Percentiles rank a stretch among this genome's conserved stretches.
phyloP scores from a whole-genome alignment of 495 filamentous ascomycete species.

The Penicillium paradoxum region DNA sequence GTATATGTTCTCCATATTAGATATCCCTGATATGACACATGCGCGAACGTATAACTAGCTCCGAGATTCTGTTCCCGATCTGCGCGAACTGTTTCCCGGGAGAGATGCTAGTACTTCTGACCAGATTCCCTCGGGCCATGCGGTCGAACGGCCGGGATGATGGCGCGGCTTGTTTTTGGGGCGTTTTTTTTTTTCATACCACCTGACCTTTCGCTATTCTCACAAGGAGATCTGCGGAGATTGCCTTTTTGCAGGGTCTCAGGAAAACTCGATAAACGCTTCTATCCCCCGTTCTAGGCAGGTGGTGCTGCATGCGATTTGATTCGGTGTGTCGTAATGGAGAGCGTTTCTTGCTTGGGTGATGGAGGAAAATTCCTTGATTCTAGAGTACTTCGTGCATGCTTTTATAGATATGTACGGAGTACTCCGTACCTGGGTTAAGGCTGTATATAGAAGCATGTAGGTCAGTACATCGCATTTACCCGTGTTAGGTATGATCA shows the following conservation, averaged over 20 bases:
- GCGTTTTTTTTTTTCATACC: neutral
- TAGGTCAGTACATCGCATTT: neutral
- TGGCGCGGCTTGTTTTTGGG: neutral
- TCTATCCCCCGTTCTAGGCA: neutral
- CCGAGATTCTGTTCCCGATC: neutral
- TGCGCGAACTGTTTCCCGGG: neutral
- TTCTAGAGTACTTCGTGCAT: too few relatives aligned
- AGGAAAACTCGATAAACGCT: too few relatives aligned
- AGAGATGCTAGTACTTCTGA: constrained; percentile 1
- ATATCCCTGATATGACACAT: neutral
- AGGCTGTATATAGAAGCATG: too few relatives aligned
- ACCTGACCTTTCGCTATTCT: neutral
- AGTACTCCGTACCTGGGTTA: too few relatives aligned
- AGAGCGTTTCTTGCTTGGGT: neutral
- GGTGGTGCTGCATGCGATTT: neutral
- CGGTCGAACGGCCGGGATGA: neutral
- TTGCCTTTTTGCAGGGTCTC: neutral
- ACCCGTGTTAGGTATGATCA: neutral
- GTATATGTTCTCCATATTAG: too few relatives aligned
- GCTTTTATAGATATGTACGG: too few relatives aligned
- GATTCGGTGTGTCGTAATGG: neutral
- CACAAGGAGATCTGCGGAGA: neutral
- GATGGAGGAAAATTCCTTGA: too few relatives aligned
- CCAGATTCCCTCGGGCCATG: neutral
- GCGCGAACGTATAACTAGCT: neutral